Percentiles rank a stretch among this genome's conserved stretches.
These are phyloP conservation scores for Aureobasidium sp. DNA, from an alignment of 2,329 filamentous ascomycete species.

Conservation along the genomic window DNA sequence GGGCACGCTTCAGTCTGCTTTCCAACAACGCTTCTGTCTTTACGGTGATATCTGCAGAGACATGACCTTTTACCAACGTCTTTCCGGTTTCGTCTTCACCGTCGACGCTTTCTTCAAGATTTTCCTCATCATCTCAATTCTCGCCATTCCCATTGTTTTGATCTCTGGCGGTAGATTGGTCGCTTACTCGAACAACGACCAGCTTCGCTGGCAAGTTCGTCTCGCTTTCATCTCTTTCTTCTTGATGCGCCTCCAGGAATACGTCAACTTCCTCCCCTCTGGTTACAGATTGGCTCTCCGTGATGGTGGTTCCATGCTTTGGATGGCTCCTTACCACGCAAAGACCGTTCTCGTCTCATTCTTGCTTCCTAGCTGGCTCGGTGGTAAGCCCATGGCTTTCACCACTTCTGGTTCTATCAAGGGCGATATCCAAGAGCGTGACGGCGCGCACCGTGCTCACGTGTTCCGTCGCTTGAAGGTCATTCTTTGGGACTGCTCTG, in stretches of 20 bases:
- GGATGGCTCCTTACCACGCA: constrained; percentile 58
- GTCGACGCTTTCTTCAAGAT: constrained; percentile 48
- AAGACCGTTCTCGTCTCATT: constrained; percentile 40
- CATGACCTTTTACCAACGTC: constrained; percentile 52
- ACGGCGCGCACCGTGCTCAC: constrained; percentile 34
- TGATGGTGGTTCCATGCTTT: constrained; percentile 50
- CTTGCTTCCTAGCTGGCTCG: constrained; percentile 34
- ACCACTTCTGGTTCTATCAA: constrained; percentile 54
- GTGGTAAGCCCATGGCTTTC: constrained; percentile 53
- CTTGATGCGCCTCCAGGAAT: constrained; percentile 48
- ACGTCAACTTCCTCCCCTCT: constrained; percentile 54
- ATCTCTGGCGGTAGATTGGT: constrained; percentile 52
- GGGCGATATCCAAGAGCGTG: constrained; percentile 53
- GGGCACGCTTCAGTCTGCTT: constrained; percentile 51
- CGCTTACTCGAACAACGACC: constrained; percentile 43
- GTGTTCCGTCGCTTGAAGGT: constrained; percentile 49
- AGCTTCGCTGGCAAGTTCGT: constrained; percentile 15
- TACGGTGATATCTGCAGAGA: constrained; percentile 36
- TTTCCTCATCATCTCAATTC: constrained; percentile 50
- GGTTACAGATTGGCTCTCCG: constrained; percentile 55
- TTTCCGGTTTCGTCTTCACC: constrained; percentile 26
- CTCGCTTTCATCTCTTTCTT: constrained; percentile 25
- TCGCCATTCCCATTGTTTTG: constrained; percentile 52
- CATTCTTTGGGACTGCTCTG: constrained; percentile 51
- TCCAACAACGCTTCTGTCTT: constrained; percentile 55